Evolutionary conservation across 345 rosid genomes (phyloP), one percentile per base, ranked within the genome.

Genomic region (Arabidopsis thaliana): DNA sequence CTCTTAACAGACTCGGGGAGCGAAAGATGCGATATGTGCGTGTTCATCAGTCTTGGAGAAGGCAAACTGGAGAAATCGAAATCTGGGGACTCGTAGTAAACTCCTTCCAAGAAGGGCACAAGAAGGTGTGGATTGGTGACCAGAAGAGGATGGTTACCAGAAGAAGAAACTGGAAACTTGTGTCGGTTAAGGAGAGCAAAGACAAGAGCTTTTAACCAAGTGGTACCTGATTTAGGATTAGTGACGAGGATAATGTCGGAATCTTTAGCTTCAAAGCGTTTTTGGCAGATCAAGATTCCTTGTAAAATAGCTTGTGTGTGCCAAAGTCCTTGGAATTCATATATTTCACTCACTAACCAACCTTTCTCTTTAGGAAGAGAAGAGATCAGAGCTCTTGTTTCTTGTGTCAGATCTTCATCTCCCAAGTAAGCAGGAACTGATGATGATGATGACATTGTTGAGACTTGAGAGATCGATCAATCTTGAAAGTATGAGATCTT

Each of bases 221-320:
- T 86, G 42, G 91, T 84, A 69, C 93, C 93, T 41, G 88, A 80
- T 63, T 88, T 88, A 6, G 91, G 91, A 60, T 77, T 72, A 44
- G 91, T 82, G 51, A 83, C 84, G 1, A 88, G 84, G 64, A 85
- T 64, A 61, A 86, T 46, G 61, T 88, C 93, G 14, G 82, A 56
- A 25, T 80, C 71, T 1, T 70, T 70, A 28, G 86, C 86, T 44
- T 81, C 69, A 50, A 88, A 88, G 42, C 67, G 71, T 3, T 65
- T 63, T 57, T 85, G 86, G 58, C 82, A 85, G 7, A 45, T 9
- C 12, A 85, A 14, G 42, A 42, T 25, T 32, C 74, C 74, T 60
- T 69, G 75, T 22, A 76, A 23, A 1, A 61, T 13, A 51, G 73
- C 69, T 59, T 28, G 68, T 59, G 62, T 49, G 25, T 58, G 49